These are phyloP conservation scores for Abrus precatorius DNA, from an alignment of 306 rosid genomes.

Conservation along the genomic window DNA sequence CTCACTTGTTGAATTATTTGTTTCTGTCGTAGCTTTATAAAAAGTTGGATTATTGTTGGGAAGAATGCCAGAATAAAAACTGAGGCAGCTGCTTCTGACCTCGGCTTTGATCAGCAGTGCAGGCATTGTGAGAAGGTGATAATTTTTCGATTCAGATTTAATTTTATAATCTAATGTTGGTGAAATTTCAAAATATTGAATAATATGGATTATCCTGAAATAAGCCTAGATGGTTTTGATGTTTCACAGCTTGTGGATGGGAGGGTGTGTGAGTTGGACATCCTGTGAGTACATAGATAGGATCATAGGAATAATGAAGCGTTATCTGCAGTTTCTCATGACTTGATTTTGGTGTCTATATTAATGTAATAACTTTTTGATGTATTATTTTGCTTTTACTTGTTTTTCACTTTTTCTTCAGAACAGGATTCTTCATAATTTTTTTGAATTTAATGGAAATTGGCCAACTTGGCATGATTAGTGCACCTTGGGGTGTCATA, in stretches of 20 bases:
- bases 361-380: not conserved
- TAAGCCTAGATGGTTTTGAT: conserved; percentile 23
- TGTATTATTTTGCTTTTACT: conserved; percentile 23
- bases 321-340: conserved; percentile 5
- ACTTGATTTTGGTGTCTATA: not conserved
- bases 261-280: not conserved
- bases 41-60: conserved; percentile 84
- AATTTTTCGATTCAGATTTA: conserved; percentile 16
- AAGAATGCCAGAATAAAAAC: conserved; percentile 79
- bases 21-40: conserved; percentile 63
- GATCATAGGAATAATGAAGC: conserved; percentile 4
- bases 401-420: not conserved
- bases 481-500: conserved; percentile 21
- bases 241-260: not conserved
- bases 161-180: conserved; percentile 24
- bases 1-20: conserved; percentile 42
- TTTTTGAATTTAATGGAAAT: not conserved
- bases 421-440: conserved; percentile 3
- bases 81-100: conserved; percentile 72
- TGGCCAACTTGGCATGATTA: not conserved
- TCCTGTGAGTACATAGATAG: not conserved
- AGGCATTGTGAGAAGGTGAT: conserved; percentile 94
- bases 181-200: conserved; percentile 14
- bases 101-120: conserved; percentile 85
- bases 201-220: not conserved